Evolutionary conservation across 1,139 yeast genomes (phyloP).

Genomic region (Kluyveromyces marxianus): DNA sequence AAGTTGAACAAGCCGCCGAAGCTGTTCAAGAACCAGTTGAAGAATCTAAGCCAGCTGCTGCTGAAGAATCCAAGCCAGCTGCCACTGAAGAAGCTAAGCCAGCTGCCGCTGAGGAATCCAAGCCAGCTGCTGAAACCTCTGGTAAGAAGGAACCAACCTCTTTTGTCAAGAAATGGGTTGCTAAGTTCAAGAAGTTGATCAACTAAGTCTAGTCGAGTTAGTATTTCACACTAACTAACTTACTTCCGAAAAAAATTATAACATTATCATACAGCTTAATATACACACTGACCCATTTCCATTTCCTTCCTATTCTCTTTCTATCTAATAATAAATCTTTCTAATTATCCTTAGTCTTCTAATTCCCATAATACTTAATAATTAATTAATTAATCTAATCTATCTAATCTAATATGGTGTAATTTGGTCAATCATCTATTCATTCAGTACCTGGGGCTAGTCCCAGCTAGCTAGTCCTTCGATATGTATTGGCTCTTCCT

Average conservation of each 20-base stretch:
- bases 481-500: too few species aligned
- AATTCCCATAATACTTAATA: conserved; percentile 7
- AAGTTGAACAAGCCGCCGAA: conserved; percentile 32
- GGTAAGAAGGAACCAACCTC: conserved; percentile 4
- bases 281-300: too few species aligned
- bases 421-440: too few species aligned
- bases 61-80: conserved; percentile 12
- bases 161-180: conserved; percentile 13
- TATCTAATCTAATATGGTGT: too few species aligned
- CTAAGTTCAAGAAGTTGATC: conserved; percentile 18
- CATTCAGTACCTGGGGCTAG: too few species aligned
- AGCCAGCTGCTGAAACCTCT: neutral
- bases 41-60: conserved; percentile 13
- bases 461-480: too few species aligned
- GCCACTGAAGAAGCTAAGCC: neutral
- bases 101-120: conserved; percentile 3
- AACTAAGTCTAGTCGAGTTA: conserved; percentile 5
- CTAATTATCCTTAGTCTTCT: too few species aligned
- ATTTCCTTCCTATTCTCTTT: too few species aligned
- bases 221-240: too few species aligned
- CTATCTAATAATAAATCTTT: too few species aligned
- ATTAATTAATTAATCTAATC: neutral
- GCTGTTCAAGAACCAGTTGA: conserved; percentile 19
- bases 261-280: too few species aligned
- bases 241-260: too few species aligned